Percentiles rank a stretch among this genome's conserved stretches.
Evolutionary conservation across 805 yeast species (phyloP).

Genomic region (Saturnispora quitensis): DNA sequence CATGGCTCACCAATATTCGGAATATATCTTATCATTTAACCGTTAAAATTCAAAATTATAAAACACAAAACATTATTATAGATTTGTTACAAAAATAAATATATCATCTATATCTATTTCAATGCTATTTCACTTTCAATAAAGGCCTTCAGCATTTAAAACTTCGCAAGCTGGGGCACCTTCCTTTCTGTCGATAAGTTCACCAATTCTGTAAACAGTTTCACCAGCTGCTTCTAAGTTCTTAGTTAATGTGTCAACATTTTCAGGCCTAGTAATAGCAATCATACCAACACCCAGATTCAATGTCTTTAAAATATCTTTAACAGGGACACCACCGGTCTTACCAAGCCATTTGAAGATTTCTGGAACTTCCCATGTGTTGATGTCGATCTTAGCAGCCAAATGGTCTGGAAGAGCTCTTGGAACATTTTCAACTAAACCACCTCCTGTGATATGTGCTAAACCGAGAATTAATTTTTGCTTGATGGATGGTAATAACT

Average conservation of each 20-base stretch:
- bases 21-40: not conserved
- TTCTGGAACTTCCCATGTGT: conserved; percentile 74
- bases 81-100: not conserved
- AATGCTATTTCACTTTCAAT: conserved; percentile 18
- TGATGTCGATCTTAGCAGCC: conserved; percentile 73
- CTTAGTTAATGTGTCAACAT: conserved; percentile 47
- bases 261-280: conserved; percentile 62
- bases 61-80: not conserved
- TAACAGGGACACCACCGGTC: conserved; percentile 81
- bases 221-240: conserved; percentile 61
- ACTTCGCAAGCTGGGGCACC: conserved; percentile 58
- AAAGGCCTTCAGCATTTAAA: conserved; percentile 34
- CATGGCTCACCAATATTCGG: not conserved
- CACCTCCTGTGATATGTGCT: conserved; percentile 99
- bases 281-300: conserved; percentile 98
- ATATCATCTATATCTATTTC: not conserved
- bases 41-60: not conserved
- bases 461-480: conserved; percentile 69
- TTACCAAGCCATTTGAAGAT: conserved; percentile 92
- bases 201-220: conserved; percentile 62
- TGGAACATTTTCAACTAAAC: conserved; percentile 91
- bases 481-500: conserved; percentile 64
- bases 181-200: conserved; percentile 36
- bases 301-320: conserved; percentile 81
- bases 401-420: conserved; percentile 79